Base-by-base conservation (phyloP, 768 basidiomycete species). In the Coprinopsis marcescibilis region DNA sequence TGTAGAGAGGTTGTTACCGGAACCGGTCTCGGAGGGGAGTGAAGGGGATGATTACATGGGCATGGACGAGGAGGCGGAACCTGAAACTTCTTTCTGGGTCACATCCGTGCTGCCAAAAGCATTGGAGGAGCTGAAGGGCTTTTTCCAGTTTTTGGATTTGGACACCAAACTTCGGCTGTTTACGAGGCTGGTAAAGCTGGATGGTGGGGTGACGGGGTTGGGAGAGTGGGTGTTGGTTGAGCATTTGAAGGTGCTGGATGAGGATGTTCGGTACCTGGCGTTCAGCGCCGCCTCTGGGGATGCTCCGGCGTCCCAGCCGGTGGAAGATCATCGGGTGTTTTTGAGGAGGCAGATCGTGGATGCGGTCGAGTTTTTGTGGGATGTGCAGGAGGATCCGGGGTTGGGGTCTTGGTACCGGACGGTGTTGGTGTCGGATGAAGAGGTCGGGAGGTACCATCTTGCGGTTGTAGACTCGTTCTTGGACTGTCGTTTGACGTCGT, bases 201-300 rank as follows among this genome's bases (percentile, higher is more conserved):
- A 90, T 52, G 60, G 68, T 4, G 79, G 77, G 2, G 60, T 69
- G 20, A 61, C 76, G 17, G 80, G 79, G 2, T 62, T 85, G 2
- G 82, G 77, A 14, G 81, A 85, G 49, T 90, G 85, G 85, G 55
- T 89, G 20, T 54, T 90, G 7, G 55, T 64, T n/a, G 77, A 83
- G 52, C 83, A 85, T 50, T 55, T 84, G 48, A 78, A 77, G 57
- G 63, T 69, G n/a, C 62, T 84, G 36, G 62, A 62, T 5, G 60
- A 59, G 11, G 57, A 63, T 17, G 62, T 80, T 17, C 65, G 67
- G 41, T 51, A 53, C 1, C 58, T 80, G 36, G 57, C 57, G n/a
- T n/a, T n/a, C n/a, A n/a, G n/a, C n/a, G n/a, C n/a, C n/a, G n/a
- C n/a, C n/a, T n/a, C n/a, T n/a, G n/a, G n/a, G n/a, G n/a, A n/a